Evolutionary conservation across 129 eudicot species (phyloP).

Genomic region (Chrysanthemum lavandulifolium): DNA sequence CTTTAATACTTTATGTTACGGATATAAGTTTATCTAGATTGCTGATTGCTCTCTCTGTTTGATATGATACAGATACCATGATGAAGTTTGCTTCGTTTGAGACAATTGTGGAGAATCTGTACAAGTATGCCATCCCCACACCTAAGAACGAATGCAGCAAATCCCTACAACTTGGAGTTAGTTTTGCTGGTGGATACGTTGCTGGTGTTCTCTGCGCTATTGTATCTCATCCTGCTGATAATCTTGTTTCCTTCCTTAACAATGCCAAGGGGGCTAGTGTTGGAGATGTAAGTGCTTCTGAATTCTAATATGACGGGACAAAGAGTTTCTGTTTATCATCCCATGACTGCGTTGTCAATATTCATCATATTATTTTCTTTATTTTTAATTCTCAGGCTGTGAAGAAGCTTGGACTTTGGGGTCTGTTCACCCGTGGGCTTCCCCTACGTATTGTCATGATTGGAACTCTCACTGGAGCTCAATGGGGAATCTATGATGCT

Average conservation of each 20-base stretch:
- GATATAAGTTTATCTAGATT: no score
- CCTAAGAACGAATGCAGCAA: constrained; percentile 94
- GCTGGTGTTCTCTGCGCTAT: constrained; percentile 96
- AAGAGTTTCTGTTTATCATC: neutral
- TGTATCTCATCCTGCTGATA: constrained; percentile 97
- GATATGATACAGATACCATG: constrained; percentile 72
- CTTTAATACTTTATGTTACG: no score
- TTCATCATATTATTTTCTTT: neutral
- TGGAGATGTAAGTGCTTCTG: constrained; percentile 72
- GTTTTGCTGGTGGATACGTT: constrained; percentile 95
- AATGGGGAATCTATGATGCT: constrained; percentile 97
- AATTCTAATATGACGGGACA: no score
- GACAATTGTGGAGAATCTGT: constrained; percentile 79
- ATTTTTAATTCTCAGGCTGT: constrained; percentile 57
- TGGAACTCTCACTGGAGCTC: constrained; percentile 98
- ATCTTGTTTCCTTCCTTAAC: constrained; percentile 96
- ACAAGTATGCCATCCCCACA: constrained; percentile 80
- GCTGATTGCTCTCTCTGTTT: constrained; percentile 22
- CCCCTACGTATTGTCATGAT: constrained; percentile 99
- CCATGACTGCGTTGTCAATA: neutral
- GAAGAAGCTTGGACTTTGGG: constrained; percentile 80
- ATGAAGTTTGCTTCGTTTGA: constrained; percentile 98
- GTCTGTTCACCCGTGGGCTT: constrained; percentile 90
- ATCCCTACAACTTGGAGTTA: constrained; percentile 81
- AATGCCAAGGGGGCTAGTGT: constrained; percentile 97